phyloP scores from a whole-genome alignment of 345 rosid species.

The Aegle marmelos region DNA sequence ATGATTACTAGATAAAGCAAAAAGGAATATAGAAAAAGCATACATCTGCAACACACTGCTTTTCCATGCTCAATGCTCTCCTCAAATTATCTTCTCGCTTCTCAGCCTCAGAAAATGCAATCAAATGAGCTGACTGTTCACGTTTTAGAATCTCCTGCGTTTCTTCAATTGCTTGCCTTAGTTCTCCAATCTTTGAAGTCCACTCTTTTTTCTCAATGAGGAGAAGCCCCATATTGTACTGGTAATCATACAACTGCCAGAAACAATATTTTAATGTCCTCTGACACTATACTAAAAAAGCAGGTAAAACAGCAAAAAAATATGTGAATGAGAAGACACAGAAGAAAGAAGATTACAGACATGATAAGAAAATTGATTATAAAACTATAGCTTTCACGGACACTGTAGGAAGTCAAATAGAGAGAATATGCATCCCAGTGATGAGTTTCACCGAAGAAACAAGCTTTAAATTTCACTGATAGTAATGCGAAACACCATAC shows the following conservation, averaged over 20 bases:
- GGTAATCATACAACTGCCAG: constrained; percentile 73
- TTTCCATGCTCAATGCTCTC: constrained; percentile 56
- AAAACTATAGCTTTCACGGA: not conserved
- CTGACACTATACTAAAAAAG: not conserved
- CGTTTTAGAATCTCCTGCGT: constrained; percentile 68
- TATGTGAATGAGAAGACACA: not conserved
- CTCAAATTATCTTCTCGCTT: constrained; percentile 64
- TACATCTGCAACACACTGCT: constrained; percentile 67
- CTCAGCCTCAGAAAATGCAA: constrained; percentile 68
- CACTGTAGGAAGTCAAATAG: not conserved
- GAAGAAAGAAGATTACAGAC: not conserved
- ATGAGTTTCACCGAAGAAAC: not conserved
- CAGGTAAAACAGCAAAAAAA: not conserved
- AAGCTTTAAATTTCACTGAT: not conserved
- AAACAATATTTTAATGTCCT: not conserved
- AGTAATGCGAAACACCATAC: not conserved
- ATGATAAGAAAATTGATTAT: not conserved
- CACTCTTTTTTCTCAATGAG: constrained; percentile 83
- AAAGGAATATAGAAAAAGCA: constrained; percentile 6
- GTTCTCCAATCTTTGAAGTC: constrained; percentile 43
- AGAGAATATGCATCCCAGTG: not conserved
- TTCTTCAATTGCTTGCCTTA: constrained; percentile 58
- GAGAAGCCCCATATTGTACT: constrained; percentile 85
- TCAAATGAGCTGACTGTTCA: constrained; percentile 54
- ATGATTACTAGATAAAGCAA: not conserved